Base-by-base conservation (phyloP, 192 early-diverging fungal species). In the Backusella tarrabulga region DNA sequence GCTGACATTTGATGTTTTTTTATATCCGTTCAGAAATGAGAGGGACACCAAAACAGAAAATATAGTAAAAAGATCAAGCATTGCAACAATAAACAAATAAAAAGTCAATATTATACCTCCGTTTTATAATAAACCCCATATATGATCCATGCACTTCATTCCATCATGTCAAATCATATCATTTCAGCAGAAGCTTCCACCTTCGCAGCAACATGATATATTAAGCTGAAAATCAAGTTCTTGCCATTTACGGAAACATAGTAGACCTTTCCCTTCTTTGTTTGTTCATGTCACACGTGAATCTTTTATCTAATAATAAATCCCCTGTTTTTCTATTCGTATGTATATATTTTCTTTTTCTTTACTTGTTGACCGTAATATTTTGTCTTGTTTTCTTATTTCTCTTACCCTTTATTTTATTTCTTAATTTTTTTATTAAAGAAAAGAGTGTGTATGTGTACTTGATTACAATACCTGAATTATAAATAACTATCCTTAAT, bases 221-320 rank as follows among this genome's bases (percentile, higher is more conserved):
- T 63, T 63, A 29, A 63, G 56, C 56, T 63, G 56, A 29, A 63
- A 63, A 63, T 29, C 56, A 63, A 63, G 56, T 14, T 63, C 56
- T 63, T 63, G 12, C 56, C 56, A 29, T 63, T 63, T 63, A 63
- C 56, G 56, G 56, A 63, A 63, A 63, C 56, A 8, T 29, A 63
- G 0, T 63, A 63, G 23, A 21, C 56, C 26, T 63, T 4, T 11
- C 56, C 56, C 29, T 63, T 72, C 71, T 34, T 6, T 72, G 40
- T 72, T 50, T 50, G 71, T 72, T 50, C 40, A 72, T 72, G 44
- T 50, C 44, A 50, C 71, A 72, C 71, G 71, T 72, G 71, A 63
- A 63, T 9, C 56, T 50, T 71, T 17, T 70, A 41, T 21, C 41
- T 72, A 72, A 72, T 42, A 72, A 72, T 72, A 72, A 72, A 44